Evolutionary conservation across 495 filamentous ascomycete genomes (phyloP).

Genomic region (Penicillium paradoxum): DNA sequence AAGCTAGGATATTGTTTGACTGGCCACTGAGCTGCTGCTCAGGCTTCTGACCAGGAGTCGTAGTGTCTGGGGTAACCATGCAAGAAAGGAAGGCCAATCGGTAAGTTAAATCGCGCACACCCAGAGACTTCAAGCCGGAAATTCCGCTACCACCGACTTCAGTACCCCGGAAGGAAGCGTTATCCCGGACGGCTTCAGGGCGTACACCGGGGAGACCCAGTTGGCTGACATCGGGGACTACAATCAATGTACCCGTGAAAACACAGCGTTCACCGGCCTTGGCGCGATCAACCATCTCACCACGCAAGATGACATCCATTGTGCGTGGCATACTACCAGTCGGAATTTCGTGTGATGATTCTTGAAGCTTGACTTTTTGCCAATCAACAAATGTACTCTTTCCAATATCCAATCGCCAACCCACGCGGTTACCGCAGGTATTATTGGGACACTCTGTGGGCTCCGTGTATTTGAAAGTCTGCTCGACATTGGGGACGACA

Average conservation of each 20-base stretch:
- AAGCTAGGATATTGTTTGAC: slow-evolving; percentile 73
- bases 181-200: slow-evolving; percentile 82
- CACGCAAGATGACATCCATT: slow-evolving; percentile 95
- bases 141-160: slow-evolving; percentile 83
- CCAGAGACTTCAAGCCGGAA: slow-evolving; percentile 81
- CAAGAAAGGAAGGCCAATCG: slow-evolving; percentile 94
- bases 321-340: slow-evolving; percentile 98
- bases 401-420: slow-evolving; percentile 91
- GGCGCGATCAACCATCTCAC: slow-evolving; percentile 94
- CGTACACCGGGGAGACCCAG: slow-evolving; percentile 83
- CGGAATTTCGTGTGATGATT: slow-evolving; percentile 96
- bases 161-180: slow-evolving; percentile 63
- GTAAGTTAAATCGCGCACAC: slow-evolving; percentile 94
- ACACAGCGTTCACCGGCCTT: slow-evolving; percentile 98
- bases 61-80: slow-evolving; percentile 92
- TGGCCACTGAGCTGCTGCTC: slow-evolving; percentile 65
- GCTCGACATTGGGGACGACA: slow-evolving; percentile 84
- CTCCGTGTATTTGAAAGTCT: slow-evolving; percentile 96
- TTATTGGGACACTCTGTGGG: slow-evolving; percentile 90
- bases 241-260: slow-evolving; percentile 93
- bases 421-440: slow-evolving; percentile 83
- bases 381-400: slow-evolving; percentile 98
- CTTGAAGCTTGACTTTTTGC: slow-evolving; percentile 97
- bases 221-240: slow-evolving; percentile 95
- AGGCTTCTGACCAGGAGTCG: slow-evolving; percentile 63